Percentiles rank a stretch among this genome's conserved stretches.
Evolutionary conservation across 371 early-diverging fungal genomes (phyloP).

Genomic region (Mucor piriformis): DNA sequence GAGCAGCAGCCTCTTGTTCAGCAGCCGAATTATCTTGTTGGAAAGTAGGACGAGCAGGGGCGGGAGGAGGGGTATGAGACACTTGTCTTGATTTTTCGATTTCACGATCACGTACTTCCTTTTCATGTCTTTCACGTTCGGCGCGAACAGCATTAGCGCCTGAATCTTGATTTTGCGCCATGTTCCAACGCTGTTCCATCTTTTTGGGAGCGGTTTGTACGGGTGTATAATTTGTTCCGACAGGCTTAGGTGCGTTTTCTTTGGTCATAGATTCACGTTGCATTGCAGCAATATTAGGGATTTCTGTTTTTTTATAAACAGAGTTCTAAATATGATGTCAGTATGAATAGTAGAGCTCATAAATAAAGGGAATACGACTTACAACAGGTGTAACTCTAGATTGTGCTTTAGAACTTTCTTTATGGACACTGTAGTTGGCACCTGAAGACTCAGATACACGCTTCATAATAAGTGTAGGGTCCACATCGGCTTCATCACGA

Average conservation of each 20-base stretch:
- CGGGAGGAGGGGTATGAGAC: neutral
- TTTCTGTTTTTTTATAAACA: constrained; percentile 65
- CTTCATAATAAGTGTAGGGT: constrained; percentile 82
- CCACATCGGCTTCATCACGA: constrained; percentile 86
- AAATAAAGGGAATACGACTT: constrained; percentile 14
- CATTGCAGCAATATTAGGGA: constrained; percentile 67
- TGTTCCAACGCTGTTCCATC: constrained; percentile 46
- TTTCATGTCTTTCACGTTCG: constrained; percentile 52
- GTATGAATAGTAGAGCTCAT: too few relatives aligned
- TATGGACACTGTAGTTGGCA: constrained; percentile 87
- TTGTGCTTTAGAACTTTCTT: constrained; percentile 51
- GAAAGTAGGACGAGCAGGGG: neutral
- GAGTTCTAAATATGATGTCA: constrained; percentile 41
- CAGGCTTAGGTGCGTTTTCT: constrained; percentile 55
- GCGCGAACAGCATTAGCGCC: constrained; percentile 48
- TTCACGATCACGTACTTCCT: constrained; percentile 62
- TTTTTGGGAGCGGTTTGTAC: constrained; percentile 51
- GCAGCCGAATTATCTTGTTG: constrained; percentile 30
- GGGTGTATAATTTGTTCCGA: constrained; percentile 50
- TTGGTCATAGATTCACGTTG: constrained; percentile 62
- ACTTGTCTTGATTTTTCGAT: constrained; percentile 28
- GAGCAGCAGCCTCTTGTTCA: constrained; percentile 20
- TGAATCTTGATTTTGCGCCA: constrained; percentile 21
- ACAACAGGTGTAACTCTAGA: constrained; percentile 55
- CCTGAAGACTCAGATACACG: constrained; percentile 84